Evolutionary conservation across 768 basidiomycete genomes (phyloP).

Genomic region (Hygrocybe punicea): DNA sequence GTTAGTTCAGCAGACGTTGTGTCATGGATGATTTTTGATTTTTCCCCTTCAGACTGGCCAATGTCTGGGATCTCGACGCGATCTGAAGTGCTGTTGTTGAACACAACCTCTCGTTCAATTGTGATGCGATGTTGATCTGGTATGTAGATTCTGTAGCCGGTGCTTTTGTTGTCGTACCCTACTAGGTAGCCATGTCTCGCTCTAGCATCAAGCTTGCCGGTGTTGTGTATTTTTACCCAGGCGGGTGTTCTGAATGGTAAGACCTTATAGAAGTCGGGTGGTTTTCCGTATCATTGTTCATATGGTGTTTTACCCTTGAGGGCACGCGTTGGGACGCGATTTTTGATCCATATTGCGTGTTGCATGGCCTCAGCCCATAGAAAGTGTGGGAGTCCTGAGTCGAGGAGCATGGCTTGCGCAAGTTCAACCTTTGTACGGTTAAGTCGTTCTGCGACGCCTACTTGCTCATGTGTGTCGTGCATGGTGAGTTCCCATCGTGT

Average conservation of each 20-base stretch:
- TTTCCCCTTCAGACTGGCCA: background rate
- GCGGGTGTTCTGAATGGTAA: slow-evolving; percentile 14
- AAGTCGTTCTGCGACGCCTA: slow-evolving; percentile 24
- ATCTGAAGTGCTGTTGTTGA: background rate
- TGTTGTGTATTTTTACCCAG: background rate
- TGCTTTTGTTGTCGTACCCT: background rate
- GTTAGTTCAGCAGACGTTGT: no score
- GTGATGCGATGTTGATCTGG: background rate
- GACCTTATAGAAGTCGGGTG: slow-evolving; percentile 25
- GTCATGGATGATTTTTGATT: no score
- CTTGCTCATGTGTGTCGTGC: slow-evolving; percentile 24
- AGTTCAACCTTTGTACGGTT: slow-evolving; percentile 24
- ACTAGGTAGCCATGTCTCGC: background rate
- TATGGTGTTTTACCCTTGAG: slow-evolving; percentile 25
- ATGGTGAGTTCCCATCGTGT: slow-evolving; percentile 18
- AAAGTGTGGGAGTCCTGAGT: slow-evolving; percentile 13
- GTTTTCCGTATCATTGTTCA: slow-evolving; percentile 18
- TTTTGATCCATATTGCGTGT: slow-evolving; percentile 20
- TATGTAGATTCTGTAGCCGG: background rate
- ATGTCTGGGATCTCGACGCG: background rate
- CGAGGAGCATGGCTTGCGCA: slow-evolving; percentile 18
- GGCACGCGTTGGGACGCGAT: slow-evolving; percentile 17
- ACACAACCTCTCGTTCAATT: no score
- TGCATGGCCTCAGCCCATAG: slow-evolving; percentile 26
- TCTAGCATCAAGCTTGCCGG: background rate